These are phyloP conservation scores for Calocera viscosa DNA, from an alignment of 768 basidiomycete genomes.

Conservation along the genomic window DNA sequence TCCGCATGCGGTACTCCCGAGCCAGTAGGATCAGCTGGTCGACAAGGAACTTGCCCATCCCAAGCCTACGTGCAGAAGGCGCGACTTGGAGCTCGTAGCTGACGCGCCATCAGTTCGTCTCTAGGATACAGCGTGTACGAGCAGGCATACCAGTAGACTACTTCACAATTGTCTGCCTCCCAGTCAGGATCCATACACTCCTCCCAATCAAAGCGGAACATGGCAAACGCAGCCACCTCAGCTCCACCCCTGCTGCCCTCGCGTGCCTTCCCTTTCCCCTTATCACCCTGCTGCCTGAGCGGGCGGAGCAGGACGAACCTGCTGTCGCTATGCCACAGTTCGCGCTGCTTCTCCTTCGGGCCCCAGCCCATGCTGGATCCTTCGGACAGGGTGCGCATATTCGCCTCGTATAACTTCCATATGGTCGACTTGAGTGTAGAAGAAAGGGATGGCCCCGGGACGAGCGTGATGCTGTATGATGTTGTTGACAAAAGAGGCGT, in stretches of 20 bases:
- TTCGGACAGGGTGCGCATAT: neutral
- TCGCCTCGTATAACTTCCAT: neutral
- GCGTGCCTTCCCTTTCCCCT: neutral
- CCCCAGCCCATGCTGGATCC: constrained; percentile 43
- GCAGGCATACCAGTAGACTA: constrained; percentile 56
- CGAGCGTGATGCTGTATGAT: neutral
- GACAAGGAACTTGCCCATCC: constrained; percentile 49
- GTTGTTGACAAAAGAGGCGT: neutral
- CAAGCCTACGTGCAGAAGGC: constrained; percentile 33
- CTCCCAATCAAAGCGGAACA: constrained; percentile 68
- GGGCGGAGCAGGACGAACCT: constrained; percentile 44
- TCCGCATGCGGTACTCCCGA: constrained; percentile 45
- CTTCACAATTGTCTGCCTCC: constrained; percentile 30
- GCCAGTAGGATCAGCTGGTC: constrained; percentile 41
- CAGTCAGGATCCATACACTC: constrained; percentile 20
- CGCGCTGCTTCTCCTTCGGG: constrained; percentile 40
- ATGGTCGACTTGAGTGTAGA: neutral
- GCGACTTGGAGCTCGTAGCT: constrained; percentile 73
- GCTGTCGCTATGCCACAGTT: constrained; percentile 48
- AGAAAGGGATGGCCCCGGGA: neutral
- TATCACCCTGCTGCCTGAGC: constrained; percentile 17
- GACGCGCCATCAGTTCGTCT: neutral
- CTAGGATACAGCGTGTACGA: neutral
- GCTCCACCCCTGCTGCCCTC: neutral
- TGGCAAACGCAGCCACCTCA: constrained; percentile 33